Evolutionary conservation across 148 eudicot genomes (phyloP).

Genomic region (Polygonum aviculare): DNA sequence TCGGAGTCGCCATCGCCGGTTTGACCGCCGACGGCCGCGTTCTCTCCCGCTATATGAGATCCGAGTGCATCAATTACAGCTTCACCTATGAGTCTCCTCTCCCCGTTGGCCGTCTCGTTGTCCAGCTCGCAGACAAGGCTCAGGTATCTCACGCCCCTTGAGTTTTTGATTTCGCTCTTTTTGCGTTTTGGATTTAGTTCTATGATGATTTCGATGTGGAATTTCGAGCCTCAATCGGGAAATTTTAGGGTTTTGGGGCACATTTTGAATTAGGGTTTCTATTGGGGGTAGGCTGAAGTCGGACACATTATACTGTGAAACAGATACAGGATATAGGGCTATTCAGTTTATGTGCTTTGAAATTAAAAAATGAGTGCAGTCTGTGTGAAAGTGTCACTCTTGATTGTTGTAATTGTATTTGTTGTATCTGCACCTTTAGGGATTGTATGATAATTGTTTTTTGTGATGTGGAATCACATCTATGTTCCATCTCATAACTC

Average conservation of each 20-base stretch:
- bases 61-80: constrained; percentile 65
- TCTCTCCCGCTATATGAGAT: constrained; percentile 74
- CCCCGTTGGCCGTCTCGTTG: constrained; percentile 50
- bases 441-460: neutral
- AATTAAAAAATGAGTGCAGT: neutral
- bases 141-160: constrained; percentile 36
- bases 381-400: neutral
- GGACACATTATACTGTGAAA: no score
- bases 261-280: neutral
- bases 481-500: neutral
- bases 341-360: neutral
- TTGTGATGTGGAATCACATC: neutral
- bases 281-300: no score
- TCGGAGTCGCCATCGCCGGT: constrained; percentile 94
- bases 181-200: neutral
- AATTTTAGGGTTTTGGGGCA: neutral
- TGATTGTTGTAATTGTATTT: neutral
- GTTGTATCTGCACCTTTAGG: neutral
- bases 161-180: neutral
- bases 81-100: constrained; percentile 51
- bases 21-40: constrained; percentile 96
- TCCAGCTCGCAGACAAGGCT: constrained; percentile 95
- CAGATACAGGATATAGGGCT: neutral
- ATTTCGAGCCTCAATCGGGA: neutral
- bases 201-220: neutral